Evolutionary conservation across 306 rosid genomes (phyloP).

Genomic region (Cajanus cajan): DNA sequence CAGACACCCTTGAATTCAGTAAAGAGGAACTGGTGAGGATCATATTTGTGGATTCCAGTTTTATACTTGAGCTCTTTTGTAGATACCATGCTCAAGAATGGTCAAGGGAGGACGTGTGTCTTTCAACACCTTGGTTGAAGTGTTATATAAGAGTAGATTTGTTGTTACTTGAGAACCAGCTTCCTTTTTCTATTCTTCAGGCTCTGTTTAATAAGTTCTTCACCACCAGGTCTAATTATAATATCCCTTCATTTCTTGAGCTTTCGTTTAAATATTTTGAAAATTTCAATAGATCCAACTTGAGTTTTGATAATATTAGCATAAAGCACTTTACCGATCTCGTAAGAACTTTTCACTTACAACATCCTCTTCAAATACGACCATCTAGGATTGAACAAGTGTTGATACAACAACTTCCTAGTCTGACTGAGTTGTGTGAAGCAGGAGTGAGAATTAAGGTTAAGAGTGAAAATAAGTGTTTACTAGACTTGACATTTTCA

Average conservation of each 20-base stretch:
- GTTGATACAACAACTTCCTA: background rate
- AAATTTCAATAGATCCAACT: background rate
- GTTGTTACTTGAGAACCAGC: conserved; percentile 33
- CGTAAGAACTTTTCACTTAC: conserved; percentile 29
- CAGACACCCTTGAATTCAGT: no score
- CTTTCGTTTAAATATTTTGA: conserved; percentile 22
- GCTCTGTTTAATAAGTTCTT: background rate
- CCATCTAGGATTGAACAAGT: background rate
- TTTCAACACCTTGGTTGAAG: conserved; percentile 17
- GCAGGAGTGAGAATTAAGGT: conserved; percentile 32
- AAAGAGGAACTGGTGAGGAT: no score
- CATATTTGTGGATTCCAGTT: background rate
- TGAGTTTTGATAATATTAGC: background rate
- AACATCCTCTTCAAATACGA: background rate
- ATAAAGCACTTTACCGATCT: conserved; percentile 44
- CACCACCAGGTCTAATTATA: no score
- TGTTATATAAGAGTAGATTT: background rate
- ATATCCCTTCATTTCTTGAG: conserved; percentile 16
- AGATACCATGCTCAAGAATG: background rate
- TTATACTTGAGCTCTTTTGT: background rate
- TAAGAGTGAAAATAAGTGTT: background rate
- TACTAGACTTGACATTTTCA: conserved; percentile 25
- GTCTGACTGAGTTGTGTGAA: conserved; percentile 30
- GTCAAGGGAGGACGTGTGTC: background rate
- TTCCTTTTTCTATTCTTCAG: conserved; percentile 30